These are phyloP conservation scores for Myriosclerotinia scirpicola DNA, from an alignment of 2,329 filamentous ascomycete species.

Conservation along the genomic window DNA sequence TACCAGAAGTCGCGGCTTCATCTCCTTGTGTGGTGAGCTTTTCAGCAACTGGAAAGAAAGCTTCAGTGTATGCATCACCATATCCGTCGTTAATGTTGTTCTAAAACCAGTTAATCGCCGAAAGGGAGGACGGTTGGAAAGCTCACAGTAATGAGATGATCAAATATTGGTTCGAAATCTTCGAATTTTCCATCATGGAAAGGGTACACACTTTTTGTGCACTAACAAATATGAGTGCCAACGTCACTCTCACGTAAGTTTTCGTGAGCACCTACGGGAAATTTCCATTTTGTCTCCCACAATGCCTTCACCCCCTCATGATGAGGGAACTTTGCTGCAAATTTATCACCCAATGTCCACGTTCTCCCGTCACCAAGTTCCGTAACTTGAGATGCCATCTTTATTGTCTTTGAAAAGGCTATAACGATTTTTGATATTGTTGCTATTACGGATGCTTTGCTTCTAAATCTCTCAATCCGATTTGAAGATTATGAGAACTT, in stretches of 20 bases:
- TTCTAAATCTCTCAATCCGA: neutral
- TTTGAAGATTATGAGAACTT: neutral
- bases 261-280: constrained; percentile 50
- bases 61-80: constrained; percentile 62
- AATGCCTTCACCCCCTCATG: constrained; percentile 52
- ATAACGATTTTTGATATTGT: neutral
- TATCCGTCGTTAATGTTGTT: constrained; percentile 64
- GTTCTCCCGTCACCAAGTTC: constrained; percentile 19
- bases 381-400: constrained; percentile 11
- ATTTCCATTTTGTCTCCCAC: constrained; percentile 77
- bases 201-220: constrained; percentile 63
- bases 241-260: neutral
- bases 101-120: constrained; percentile 34
- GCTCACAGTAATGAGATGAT: constrained; percentile 56
- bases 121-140: neutral
- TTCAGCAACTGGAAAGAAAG: constrained; percentile 62
- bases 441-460: neutral
- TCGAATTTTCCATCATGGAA: constrained; percentile 70
- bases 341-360: constrained; percentile 23
- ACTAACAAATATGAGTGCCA: constrained; percentile 41
- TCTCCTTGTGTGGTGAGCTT: constrained; percentile 55
- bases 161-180: constrained; percentile 70
- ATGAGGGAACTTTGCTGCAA: constrained; percentile 28
- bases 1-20: constrained; percentile 49
- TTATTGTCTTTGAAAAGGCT: neutral